phyloP scores from a whole-genome alignment of 2,329 filamentous ascomycete species.

The Colletotrichum sp. region DNA sequence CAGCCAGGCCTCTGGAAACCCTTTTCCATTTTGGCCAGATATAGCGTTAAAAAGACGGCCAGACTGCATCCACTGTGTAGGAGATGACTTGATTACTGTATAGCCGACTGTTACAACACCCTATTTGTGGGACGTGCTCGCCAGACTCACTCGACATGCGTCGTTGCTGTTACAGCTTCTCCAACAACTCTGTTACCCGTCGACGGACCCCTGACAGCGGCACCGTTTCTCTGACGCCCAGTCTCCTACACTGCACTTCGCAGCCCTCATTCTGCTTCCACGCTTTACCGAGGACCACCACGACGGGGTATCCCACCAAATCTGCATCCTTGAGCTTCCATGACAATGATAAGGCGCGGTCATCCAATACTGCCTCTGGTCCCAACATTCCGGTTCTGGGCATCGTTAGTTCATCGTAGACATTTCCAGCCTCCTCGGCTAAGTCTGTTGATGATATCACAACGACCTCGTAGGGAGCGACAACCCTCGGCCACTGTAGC shows the following conservation, averaged over 20 bases:
- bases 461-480: conserved; percentile 83
- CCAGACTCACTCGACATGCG: background rate
- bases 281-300: conserved; percentile 76
- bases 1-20: background rate
- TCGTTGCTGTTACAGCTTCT: conserved; percentile 46
- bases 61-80: background rate
- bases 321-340: conserved; percentile 95
- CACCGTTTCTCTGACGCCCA: conserved; percentile 67
- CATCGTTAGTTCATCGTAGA: conserved; percentile 67
- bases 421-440: conserved; percentile 52
- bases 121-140: background rate
- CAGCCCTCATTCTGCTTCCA: conserved; percentile 66
- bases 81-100: background rate
- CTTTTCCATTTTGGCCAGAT: background rate
- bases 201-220: conserved; percentile 49
- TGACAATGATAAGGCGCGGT: conserved; percentile 69
- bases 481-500: conserved; percentile 84
- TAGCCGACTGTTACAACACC: background rate
- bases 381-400: background rate
- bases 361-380: conserved; percentile 76
- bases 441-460: conserved; percentile 61
- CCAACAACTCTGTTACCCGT: conserved; percentile 52
- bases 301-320: conserved; percentile 83
- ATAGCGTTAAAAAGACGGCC: background rate
- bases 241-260: conserved; percentile 79